Conservation (phyloP, 805 yeast species). For the Hanseniaspora pseudoguilliermondii region DNA sequence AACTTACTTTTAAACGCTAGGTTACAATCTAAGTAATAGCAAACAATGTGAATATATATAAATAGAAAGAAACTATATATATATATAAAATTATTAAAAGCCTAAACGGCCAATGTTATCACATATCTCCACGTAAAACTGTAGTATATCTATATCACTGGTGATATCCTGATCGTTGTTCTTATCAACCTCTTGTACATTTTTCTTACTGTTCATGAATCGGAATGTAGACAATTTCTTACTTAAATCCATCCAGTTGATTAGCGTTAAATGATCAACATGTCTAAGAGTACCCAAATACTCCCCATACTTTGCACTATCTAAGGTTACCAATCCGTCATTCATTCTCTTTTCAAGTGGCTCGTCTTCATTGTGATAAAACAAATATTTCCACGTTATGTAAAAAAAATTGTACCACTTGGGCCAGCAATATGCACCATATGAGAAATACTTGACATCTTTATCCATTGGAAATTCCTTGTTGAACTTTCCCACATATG, state of each 20-base stretch:
- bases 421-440: constrained; percentile 66
- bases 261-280: constrained; percentile 76
- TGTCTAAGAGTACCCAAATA: constrained; percentile 65
- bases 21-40: too few species aligned
- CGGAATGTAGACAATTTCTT: constrained; percentile 29
- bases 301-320: constrained; percentile 71
- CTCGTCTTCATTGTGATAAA: constrained; percentile 16
- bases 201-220: constrained; percentile 7
- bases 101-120: constrained; percentile 50
- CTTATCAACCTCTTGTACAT: constrained; percentile 21
- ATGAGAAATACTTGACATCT: constrained; percentile 60
- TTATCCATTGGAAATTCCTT: constrained; percentile 40
- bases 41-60: too few species aligned
- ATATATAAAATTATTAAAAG: constrained; percentile 25
- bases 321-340: constrained; percentile 77
- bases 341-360: constrained; percentile 37
- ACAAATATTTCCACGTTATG: constrained; percentile 52
- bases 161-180: constrained; percentile 26
- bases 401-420: constrained; percentile 47
- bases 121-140: constrained; percentile 56
- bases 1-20: too few species aligned
- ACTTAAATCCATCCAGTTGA: constrained; percentile 53
- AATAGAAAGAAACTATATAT: not conserved
- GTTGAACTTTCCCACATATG: constrained; percentile 44
- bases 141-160: constrained; percentile 45